phyloP scores from a whole-genome alignment of 208 protist species.

The Novymonas esmeraldas region DNA sequence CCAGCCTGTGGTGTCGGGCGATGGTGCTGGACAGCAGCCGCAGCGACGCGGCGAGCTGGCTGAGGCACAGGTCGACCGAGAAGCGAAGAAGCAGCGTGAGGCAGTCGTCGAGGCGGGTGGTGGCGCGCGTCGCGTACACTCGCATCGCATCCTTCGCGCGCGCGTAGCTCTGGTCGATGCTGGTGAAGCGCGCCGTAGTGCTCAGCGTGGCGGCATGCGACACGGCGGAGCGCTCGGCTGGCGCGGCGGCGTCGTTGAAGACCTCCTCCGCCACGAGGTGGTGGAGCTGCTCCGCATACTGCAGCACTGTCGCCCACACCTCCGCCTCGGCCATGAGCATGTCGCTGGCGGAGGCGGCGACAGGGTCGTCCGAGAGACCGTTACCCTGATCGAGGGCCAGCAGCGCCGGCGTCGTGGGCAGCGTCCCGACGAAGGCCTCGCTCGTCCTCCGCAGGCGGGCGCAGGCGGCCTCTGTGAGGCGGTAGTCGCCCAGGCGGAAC shows the following conservation, averaged over 20 bases:
- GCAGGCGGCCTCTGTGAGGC: slow-evolving; percentile 35
- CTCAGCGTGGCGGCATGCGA: slow-evolving; percentile 12
- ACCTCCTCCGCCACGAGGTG: slow-evolving; percentile 44
- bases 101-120: slow-evolving; percentile 17
- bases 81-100: slow-evolving; percentile 31
- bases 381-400: neutral
- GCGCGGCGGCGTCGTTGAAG: slow-evolving; percentile 15
- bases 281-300: slow-evolving; percentile 42
- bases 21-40: slow-evolving; percentile 19
- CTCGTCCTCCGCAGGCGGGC: slow-evolving; percentile 41
- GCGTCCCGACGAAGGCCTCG: slow-evolving; percentile 25
- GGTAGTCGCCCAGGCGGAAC: slow-evolving; percentile 70
- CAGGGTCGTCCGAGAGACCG: neutral
- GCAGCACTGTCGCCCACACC: slow-evolving; percentile 49
- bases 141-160: slow-evolving; percentile 28
- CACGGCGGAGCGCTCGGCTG: neutral
- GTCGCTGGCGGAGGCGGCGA: neutral
- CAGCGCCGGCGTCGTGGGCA: slow-evolving; percentile 2
- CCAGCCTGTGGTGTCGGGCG: slow-evolving; percentile 1
- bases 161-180: slow-evolving; percentile 63
- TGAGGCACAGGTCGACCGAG: slow-evolving; percentile 24
- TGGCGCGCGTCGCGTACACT: slow-evolving; percentile 2
- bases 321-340: slow-evolving; percentile 48
- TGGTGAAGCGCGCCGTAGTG: slow-evolving; percentile 57
- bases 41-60: slow-evolving; percentile 22